Base-by-base conservation (phyloP, 306 rosid species). In the Aeschynomene evenia region DNA sequence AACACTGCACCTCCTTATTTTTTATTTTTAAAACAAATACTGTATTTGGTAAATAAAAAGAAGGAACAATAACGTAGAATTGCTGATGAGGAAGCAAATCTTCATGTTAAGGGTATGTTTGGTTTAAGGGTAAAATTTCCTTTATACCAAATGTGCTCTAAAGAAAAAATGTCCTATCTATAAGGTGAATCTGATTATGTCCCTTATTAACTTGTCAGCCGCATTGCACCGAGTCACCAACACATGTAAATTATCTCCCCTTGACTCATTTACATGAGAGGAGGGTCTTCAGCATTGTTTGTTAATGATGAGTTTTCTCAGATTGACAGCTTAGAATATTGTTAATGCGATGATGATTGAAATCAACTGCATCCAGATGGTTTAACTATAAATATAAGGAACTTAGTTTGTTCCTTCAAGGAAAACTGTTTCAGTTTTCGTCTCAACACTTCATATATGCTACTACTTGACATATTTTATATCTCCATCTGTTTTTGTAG, bases 401-500 rank as follows among this genome's bases (percentile, higher is more conserved):
- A 56, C 46, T 40, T 42, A 4, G 28, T 56, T 58, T 18, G 8
- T 43, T 55, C 23, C 37, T 15, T 16, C 11, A 5, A 63, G 24
- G 20, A 54, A 43, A 14, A 0, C 37, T 5, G 40, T 60, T 59
- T 45, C 58, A 39, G 36, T 52, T 21, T 24, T 33, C 37, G 42
- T 62, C 3, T 49, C 10, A 60, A 57, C 63, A 26, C 42, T 62
- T 24, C 26, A 24, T 34, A 24, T 34, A 16, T 10, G 6, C 29
- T 29, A 4, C 36, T 56, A 33, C 45, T n/a, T 42, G 70, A 18
- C 58, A 16, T 33, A 50, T 61, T 37, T 24, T 22, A 22, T 80
- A 43, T 75, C 18, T 68, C 1, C 36, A 40, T 74, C 24, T 68
- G 58, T 19, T 54, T 70, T 71, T 31, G 85, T 86, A 94, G 98